phyloP scores from a whole-genome alignment of 1,284 basidiomycete genomes.

The Ceratobasidium sp. region DNA sequence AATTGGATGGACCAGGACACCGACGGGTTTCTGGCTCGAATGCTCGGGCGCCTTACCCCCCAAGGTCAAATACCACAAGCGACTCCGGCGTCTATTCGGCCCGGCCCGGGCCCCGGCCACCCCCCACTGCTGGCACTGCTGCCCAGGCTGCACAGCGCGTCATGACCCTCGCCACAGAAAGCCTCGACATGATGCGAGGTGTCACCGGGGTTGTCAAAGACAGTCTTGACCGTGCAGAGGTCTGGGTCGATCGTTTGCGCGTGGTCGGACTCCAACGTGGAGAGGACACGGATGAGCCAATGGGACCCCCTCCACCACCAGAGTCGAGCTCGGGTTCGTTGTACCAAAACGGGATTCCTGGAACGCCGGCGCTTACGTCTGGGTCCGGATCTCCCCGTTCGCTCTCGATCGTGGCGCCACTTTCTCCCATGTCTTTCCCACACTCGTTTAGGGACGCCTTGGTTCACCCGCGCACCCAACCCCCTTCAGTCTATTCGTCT shows the following conservation, averaged over 20 bases:
- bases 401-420: conserved; percentile 27
- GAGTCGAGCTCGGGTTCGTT: background rate
- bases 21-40: conserved; percentile 28
- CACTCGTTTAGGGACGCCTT: conserved; percentile 34
- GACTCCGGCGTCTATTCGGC: conserved; percentile 32
- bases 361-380: conserved; percentile 34
- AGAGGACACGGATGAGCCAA: conserved; percentile 27
- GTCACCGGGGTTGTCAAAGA: conserved; percentile 87
- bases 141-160: conserved; percentile 79
- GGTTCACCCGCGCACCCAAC: conserved; percentile 20
- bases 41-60: conserved; percentile 43
- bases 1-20: conserved; percentile 22
- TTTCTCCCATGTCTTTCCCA: conserved; percentile 40
- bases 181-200: conserved; percentile 86
- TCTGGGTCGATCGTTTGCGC: conserved; percentile 80
- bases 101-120: conserved; percentile 39
- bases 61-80: conserved; percentile 37
- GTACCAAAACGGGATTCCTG: conserved; percentile 32
- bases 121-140: conserved; percentile 54
- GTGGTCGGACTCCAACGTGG: conserved; percentile 72
- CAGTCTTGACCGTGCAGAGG: conserved; percentile 83
- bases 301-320: conserved; percentile 13
- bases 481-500: conserved; percentile 30
- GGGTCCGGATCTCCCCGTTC: conserved; percentile 38
- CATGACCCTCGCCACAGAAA: conserved; percentile 84